phyloP scores from a whole-genome alignment of 2,329 filamentous ascomycete genomes.

The Clonostachys byssicola region DNA sequence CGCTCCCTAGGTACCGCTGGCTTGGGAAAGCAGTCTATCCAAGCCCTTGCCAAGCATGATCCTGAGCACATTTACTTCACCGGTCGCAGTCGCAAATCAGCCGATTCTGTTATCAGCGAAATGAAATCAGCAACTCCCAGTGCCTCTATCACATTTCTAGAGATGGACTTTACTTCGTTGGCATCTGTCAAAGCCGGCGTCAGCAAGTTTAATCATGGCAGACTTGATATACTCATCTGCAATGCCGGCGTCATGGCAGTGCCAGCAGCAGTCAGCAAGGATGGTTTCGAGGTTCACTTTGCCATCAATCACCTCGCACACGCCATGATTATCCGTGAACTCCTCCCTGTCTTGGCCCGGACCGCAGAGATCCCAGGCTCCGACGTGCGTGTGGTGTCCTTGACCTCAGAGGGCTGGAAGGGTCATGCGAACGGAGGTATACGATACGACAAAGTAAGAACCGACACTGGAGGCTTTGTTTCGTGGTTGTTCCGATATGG shows the following conservation, averaged over 20 bases:
- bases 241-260: conserved; percentile 41
- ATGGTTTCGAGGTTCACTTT: conserved; percentile 45
- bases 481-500: too few species aligned
- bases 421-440: conserved; percentile 17
- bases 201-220: conserved; percentile 1
- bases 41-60: conserved; percentile 19
- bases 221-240: conserved; percentile 38
- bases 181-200: conserved; percentile 29
- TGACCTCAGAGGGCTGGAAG: conserved; percentile 18
- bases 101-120: conserved; percentile 1
- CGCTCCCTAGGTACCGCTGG: conserved; percentile 1
- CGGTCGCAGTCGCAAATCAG: conserved; percentile 36
- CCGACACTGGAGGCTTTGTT: neutral
- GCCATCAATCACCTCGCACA: conserved; percentile 45
- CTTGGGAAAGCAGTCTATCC: neutral
- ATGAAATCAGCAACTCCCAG: neutral
- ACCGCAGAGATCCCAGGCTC: conserved; percentile 13
- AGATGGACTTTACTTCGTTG: conserved; percentile 38
- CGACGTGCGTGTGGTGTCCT: conserved; percentile 14
- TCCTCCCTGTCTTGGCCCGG: conserved; percentile 20
- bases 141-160: neutral
- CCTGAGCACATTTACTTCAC: conserved; percentile 45
- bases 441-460: conserved; percentile 19
- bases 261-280: conserved; percentile 23
- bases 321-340: conserved; percentile 33